These are phyloP conservation scores for Hyparrhenia diplandra DNA, from an alignment of 176 grass and related monocot species.

Conservation along the genomic window DNA sequence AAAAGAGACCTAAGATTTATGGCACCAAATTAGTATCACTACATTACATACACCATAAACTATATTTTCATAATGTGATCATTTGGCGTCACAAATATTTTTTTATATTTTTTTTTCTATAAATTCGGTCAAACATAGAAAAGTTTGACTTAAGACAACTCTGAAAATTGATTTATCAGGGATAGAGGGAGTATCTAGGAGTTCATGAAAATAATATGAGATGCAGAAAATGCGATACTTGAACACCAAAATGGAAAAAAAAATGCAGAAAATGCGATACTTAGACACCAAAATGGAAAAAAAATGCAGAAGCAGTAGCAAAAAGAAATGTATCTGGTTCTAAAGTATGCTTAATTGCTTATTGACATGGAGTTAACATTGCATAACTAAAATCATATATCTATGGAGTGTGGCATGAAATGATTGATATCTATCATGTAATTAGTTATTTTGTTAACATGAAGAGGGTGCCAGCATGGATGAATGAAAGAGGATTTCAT, in stretches of 20 bases:
- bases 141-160: background rate
- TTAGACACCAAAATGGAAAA: background rate
- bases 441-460: background rate
- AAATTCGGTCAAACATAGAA: background rate
- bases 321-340: background rate
- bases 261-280: too few relatives aligned
- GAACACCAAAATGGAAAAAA: too few relatives aligned
- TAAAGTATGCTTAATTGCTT: background rate
- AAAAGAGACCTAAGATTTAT: background rate
- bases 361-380: background rate
- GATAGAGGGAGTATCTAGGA: background rate
- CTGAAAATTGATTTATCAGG: background rate
- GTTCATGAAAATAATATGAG: background rate
- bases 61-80: background rate
- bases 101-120: background rate
- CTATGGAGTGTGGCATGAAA: background rate
- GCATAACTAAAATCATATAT: background rate
- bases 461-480: background rate
- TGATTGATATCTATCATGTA: background rate
- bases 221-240: background rate
- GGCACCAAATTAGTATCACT: background rate
- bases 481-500: background rate
- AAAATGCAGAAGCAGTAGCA: background rate
- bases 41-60: background rate
- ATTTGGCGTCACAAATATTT: background rate